phyloP scores from a whole-genome alignment of 306 rosid species.

The Hippophae gyantsensis region DNA sequence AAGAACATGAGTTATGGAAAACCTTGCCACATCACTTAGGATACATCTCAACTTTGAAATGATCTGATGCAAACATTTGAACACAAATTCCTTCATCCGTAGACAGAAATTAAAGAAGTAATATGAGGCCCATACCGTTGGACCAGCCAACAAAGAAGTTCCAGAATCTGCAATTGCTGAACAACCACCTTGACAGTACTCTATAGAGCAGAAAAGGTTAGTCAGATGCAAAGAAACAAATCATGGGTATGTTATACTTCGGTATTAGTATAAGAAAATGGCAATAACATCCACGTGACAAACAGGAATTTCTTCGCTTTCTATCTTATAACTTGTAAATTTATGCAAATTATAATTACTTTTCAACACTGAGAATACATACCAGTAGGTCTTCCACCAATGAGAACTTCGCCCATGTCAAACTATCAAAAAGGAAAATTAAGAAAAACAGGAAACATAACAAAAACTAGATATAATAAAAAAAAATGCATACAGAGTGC shows the following conservation, averaged over 20 bases:
- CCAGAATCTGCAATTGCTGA: constrained; percentile 84
- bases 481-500: neutral
- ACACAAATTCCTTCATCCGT: too few relatives aligned
- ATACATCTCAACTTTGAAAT: too few relatives aligned
- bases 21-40: too few relatives aligned
- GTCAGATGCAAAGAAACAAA: constrained; percentile 12
- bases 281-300: too few relatives aligned
- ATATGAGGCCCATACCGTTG: constrained; percentile 31
- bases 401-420: constrained; percentile 75
- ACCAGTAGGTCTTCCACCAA: constrained; percentile 72
- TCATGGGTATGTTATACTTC: too few relatives aligned
- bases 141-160: constrained; percentile 77
- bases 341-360: neutral
- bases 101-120: too few relatives aligned
- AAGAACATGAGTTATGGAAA: too few relatives aligned
- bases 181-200: constrained; percentile 64
- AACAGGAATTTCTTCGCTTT: neutral
- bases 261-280: too few relatives aligned
- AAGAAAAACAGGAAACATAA: constrained; percentile 1
- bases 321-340: neutral
- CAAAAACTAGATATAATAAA: too few relatives aligned
- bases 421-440: constrained; percentile 36
- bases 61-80: too few relatives aligned
- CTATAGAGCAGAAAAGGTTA: constrained; percentile 32
- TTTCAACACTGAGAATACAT: constrained; percentile 10